Evolutionary conservation across 2,329 filamentous ascomycete genomes (phyloP).

Genomic region (Pochonia chlamydosporia): DNA sequence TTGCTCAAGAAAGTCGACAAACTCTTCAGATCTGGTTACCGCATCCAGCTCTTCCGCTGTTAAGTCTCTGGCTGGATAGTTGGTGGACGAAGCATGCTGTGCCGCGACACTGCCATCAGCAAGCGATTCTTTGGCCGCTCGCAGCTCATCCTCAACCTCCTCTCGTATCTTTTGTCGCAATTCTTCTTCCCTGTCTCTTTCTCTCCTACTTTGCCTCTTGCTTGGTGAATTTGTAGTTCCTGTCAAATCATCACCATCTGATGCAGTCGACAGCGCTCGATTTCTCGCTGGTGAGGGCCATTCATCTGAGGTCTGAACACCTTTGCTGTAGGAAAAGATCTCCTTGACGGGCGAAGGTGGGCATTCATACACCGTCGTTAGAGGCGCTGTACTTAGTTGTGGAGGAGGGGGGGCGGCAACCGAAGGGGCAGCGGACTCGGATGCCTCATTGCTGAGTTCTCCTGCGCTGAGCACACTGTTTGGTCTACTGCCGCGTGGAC

Average conservation of each 20-base stretch:
- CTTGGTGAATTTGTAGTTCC: conserved; percentile 53
- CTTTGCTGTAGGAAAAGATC: conserved; percentile 94
- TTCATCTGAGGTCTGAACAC: conserved; percentile 81
- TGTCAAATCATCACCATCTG: conserved; percentile 56
- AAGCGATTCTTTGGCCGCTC: conserved; percentile 59
- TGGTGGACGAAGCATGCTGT: conserved; percentile 27
- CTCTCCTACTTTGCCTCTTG: conserved; percentile 73
- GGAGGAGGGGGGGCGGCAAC: conserved; percentile 33
- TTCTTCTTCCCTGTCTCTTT: conserved; percentile 81
- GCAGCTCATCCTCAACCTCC: conserved; percentile 90
- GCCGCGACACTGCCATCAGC: conserved; percentile 34
- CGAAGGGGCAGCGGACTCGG: conserved; percentile 49
- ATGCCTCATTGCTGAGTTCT: conserved; percentile 71
- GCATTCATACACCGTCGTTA: conserved; percentile 76
- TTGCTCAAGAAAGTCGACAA: conserved; percentile 89
- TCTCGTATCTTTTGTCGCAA: conserved; percentile 75
- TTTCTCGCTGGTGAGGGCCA: conserved; percentile 54
- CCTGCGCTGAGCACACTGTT: conserved; percentile 81
- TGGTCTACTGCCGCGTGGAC: conserved; percentile 66
- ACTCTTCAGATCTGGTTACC: conserved; percentile 87
- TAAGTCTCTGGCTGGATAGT: conserved; percentile 75
- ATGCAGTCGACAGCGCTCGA: conserved; percentile 32
- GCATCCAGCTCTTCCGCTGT: conserved; percentile 82
- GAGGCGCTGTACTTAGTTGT: conserved; percentile 63
- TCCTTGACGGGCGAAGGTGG: conserved; percentile 72